phyloP scores from a whole-genome alignment of 805 yeast genomes.

The Starmerella roubikii region DNA sequence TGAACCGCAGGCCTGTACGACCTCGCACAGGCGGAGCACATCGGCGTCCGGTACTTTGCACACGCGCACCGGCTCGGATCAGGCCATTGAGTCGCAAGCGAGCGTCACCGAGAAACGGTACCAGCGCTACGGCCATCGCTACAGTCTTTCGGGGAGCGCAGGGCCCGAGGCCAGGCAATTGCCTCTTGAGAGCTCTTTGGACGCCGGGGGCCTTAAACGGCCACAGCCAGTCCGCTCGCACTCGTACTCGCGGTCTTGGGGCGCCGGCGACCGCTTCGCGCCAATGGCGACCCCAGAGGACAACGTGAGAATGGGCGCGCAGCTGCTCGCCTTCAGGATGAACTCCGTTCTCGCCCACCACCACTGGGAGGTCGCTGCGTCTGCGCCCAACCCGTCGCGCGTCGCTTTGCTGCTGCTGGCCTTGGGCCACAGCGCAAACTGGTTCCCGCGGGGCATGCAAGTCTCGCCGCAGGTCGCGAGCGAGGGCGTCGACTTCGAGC shows the following conservation, averaged over 20 bases:
- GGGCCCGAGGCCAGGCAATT: too few species aligned
- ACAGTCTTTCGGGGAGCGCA: slow-evolving; percentile 2
- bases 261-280: slow-evolving; percentile 4
- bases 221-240: slow-evolving; percentile 5
- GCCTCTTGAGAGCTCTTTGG: too few species aligned
- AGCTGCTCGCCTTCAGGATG: background rate
- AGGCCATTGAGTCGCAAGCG: background rate
- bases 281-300: slow-evolving; percentile 1
- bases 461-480: background rate
- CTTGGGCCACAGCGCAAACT: slow-evolving; percentile 6
- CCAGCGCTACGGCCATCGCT: slow-evolving; percentile 8
- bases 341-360: background rate
- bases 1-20: too few species aligned
- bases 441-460: slow-evolving; percentile 5
- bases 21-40: too few species aligned
- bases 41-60: too few species aligned
- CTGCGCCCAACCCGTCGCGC: background rate
- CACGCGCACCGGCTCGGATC: too few species aligned
- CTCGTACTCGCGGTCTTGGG: slow-evolving; percentile 14
- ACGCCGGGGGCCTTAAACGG: background rate
- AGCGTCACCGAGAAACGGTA: slow-evolving; percentile 5
- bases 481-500: background rate
- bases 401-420: slow-evolving; percentile 6
- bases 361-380: slow-evolving; percentile 10
- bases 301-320: slow-evolving; percentile 1